Evolutionary conservation across 2,329 filamentous ascomycete genomes (phyloP), one percentile per base, ranked within the genome.

Genomic region (Pezicula carpinea): DNA sequence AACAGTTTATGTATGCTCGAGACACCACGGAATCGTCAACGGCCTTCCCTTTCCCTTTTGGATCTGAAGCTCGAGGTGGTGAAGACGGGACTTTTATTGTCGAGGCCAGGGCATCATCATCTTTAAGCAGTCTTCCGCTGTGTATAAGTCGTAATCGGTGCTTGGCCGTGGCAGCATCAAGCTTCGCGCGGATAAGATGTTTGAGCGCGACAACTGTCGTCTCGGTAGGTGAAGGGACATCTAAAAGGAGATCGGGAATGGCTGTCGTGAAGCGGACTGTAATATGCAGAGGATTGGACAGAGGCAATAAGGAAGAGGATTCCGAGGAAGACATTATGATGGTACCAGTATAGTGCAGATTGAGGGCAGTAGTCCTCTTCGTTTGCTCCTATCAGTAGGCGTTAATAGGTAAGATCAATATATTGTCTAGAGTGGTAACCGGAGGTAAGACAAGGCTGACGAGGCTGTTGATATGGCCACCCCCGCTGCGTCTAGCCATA

Each of bases 231-330:
- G 75, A 70, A 41, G 80, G 66, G 60, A 97, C 81, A 59, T 89
- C 82, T 50, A 97, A 79, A 34, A 85, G 78, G 33, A 96, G 79
- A 65, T 97, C 93, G 14, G 89, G 85, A 48, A 92, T 78, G 1
- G 89, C 83, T 50, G 85, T 83, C 44, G 89, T 89, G 77, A 99
- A 97, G 66, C 92, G 90, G 65, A 97, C 84, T 32, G 88, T 92
- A 39, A 97, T 76, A 60, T 86, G 82, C 47, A 96, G 75, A 29
- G 75, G 75, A 17, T 19, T 51, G 18, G 44, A 18, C 35, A 41
- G 22, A 17, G 46, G 19, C n/a, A 36, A 17, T 23, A 40, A 39
- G 14, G 32, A 26, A 23, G 22, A 14, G 13, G n/a, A 41, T 14
- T 21, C 15, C 23, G 17, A 33, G 43, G 15, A n/a, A 31, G n/a